Evolutionary conservation across 805 yeast species (phyloP), one percentile per base, ranked within the genome.

Genomic region (Deakozyma indianensis): DNA sequence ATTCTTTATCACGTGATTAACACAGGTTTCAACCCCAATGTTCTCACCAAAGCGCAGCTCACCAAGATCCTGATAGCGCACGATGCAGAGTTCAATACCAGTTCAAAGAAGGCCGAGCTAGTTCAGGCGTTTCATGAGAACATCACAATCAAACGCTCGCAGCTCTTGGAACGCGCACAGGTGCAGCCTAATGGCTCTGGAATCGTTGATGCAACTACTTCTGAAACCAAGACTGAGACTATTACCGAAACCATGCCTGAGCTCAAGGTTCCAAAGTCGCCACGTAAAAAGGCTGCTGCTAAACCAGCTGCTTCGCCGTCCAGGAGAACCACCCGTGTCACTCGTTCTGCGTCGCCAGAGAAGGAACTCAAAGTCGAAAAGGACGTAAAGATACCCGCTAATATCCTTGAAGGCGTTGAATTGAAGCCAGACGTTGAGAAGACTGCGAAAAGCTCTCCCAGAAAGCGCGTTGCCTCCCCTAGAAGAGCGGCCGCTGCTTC

Each of bases 1-100:
- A n/a, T n/a, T n/a, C n/a, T n/a, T n/a, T n/a, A n/a, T n/a, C n/a
- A n/a, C n/a, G n/a, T 25, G 7, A 25, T 25, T 25, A 25, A 32
- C 38, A 11, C 38, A 32, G 38, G 38, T n/a, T 32, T 32, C 38
- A 32, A 32, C 38, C 38, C 38, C 11, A 32, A 32, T n/a, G 9
- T 20, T 7, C 38, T 32, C 18, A 32, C 38, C 4, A 32, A 32
- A n/a, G 38, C 38, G 18, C 38, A 32, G 38, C 18, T 32, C 18
- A 32, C 38, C 38, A 32, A 32, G 18, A 32, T 32, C 16, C 38
- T 32, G 5, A 32, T 32, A 5, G 18, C 11, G 5, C 38, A 32
- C 16, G 38, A 32, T 9, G 38, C 38, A 14, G 5, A 9, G 18
- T 32, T 32, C 38, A 32, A 32, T 20, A 14, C 38, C 9, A 32